Base-by-base conservation (phyloP, 306 rosid species). In the Glycine tomentella region DNA sequence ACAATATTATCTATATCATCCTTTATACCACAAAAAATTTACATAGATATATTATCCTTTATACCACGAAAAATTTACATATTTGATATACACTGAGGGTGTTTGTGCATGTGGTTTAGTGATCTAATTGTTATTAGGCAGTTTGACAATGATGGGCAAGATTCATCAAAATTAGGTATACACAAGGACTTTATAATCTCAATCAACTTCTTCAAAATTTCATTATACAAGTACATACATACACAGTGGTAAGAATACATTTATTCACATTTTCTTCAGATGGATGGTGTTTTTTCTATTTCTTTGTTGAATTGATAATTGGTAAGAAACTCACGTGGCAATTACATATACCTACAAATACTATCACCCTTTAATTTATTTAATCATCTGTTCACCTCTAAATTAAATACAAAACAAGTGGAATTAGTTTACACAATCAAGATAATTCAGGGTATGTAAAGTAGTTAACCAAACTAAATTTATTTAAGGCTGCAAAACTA, bases 21-120 rank as follows among this genome's bases (percentile, higher is more conserved):
- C n/a, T n/a, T n/a, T n/a, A n/a, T n/a, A n/a, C n/a, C n/a, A n/a
- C n/a, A n/a, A n/a, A n/a, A n/a, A n/a, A n/a, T n/a, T n/a, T n/a
- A n/a, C n/a, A n/a, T n/a, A n/a, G n/a, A n/a, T n/a, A n/a, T n/a
- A n/a, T n/a, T n/a, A n/a, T n/a, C n/a, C n/a, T n/a, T n/a, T n/a
- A n/a, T n/a, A n/a, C n/a, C n/a, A n/a, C n/a, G n/a, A n/a, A n/a
- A n/a, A n/a, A n/a, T n/a, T n/a, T n/a, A n/a, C n/a, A n/a, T n/a
- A n/a, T n/a, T n/a, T n/a, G n/a, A n/a, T n/a, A n/a, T n/a, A n/a
- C n/a, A n/a, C n/a, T n/a, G n/a, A n/a, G n/a, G n/a, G n/a, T n/a
- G n/a, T n/a, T n/a, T n/a, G n/a, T n/a, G n/a, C 58, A 57, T 87
- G 81, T 85, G 92, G 89, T 87, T 83, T 45, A 82, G 84, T 0